These are phyloP conservation scores for Solanum sitiens DNA, from an alignment of 257 asterid genomes.

Conservation along the genomic window DNA sequence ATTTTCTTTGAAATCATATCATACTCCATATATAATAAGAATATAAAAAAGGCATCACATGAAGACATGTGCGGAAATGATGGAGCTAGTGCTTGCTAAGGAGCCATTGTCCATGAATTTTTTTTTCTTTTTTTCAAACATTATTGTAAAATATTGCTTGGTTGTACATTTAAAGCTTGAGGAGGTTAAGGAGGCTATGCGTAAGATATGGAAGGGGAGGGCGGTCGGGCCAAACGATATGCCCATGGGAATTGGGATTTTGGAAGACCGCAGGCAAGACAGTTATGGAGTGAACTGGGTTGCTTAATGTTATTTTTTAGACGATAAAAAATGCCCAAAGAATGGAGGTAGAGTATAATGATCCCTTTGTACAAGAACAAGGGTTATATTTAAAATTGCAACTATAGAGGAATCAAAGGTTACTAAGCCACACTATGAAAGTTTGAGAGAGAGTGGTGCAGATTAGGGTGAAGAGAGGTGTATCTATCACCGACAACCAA, in stretches of 20 bases:
- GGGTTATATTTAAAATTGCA: not conserved
- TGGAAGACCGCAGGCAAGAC: not conserved
- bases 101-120: not conserved
- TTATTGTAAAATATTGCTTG: not conserved
- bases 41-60: not conserved
- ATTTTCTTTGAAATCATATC: not conserved
- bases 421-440: not conserved
- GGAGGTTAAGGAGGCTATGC: not conserved
- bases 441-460: not conserved
- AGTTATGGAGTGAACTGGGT: not conserved
- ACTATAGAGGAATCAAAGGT: not conserved
- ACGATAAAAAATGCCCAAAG: not conserved
- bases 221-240: not conserved
- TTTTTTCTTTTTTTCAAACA: not conserved
- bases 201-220: not conserved
- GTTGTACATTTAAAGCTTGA: not conserved
- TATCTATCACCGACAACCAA: not conserved
- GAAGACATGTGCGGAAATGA: not conserved
- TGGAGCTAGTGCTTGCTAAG: not conserved
- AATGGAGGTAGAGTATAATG: not conserved
- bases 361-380: not conserved
- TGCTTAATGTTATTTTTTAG: not conserved
- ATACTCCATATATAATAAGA: not conserved
- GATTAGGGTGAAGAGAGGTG: not conserved
- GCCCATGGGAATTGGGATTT: not conserved